Percentiles rank a stretch among this genome's conserved stretches.
phyloP scores from a whole-genome alignment of 2,329 filamentous ascomycete genomes.

The Sporothrix luriei region DNA sequence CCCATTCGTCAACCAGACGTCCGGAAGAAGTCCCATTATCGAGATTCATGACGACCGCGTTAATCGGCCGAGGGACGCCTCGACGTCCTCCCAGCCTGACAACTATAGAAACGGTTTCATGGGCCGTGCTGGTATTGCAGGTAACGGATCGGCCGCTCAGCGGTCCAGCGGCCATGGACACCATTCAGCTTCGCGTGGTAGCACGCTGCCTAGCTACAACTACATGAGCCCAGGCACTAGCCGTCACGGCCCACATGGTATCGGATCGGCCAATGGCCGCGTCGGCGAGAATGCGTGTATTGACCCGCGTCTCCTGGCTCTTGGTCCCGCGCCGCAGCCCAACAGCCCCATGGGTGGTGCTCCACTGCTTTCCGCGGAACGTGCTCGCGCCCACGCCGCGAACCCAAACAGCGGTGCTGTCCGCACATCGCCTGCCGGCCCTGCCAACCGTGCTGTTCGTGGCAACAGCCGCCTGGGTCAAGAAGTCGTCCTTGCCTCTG shows the following conservation, averaged over 20 bases:
- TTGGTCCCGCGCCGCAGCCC: background rate
- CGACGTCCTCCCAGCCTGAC: background rate
- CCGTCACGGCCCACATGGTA: background rate
- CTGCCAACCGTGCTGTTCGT: background rate
- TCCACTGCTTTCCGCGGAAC: background rate
- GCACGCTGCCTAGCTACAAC: background rate
- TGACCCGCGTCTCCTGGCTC: background rate
- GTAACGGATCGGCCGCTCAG: too few relatives aligned
- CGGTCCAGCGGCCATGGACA: too few relatives aligned
- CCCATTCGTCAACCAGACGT: background rate
- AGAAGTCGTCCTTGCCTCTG: background rate
- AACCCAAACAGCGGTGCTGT: background rate
- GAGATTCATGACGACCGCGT: too few relatives aligned
- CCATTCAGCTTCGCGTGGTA: too few relatives aligned
- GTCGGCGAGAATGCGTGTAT: background rate
- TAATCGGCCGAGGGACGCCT: too few relatives aligned
- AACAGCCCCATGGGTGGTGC: background rate
- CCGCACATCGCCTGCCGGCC: background rate
- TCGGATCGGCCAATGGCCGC: background rate
- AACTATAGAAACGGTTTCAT: background rate
- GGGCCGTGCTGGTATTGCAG: background rate
- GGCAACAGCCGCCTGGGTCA: background rate
- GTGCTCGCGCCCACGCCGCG: background rate
- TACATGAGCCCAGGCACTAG: background rate
- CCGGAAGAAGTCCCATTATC: background rate